Conservation (phyloP, 352 stramenopile genomes). For the Pythium insidiosum region DNA sequence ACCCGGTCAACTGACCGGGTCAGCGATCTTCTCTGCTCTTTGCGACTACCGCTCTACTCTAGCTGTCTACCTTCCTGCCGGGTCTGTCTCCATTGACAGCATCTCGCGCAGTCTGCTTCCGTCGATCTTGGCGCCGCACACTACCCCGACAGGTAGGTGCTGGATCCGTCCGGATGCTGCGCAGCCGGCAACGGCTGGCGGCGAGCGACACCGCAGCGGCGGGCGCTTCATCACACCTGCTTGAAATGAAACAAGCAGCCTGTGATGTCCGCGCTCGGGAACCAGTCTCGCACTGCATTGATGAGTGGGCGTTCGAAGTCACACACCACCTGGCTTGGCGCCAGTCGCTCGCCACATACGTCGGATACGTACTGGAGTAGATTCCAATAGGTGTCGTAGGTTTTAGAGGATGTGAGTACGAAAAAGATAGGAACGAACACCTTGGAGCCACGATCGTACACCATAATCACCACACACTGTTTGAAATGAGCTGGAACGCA, state of each 20-base stretch:
- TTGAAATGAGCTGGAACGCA: slow-evolving; percentile 6
- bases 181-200: too few relatives aligned
- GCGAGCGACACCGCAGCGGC: too few relatives aligned
- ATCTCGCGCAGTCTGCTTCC: too few relatives aligned
- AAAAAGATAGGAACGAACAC: slow-evolving; percentile 15
- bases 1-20: too few relatives aligned
- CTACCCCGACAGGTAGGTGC: too few relatives aligned
- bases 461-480: slow-evolving; percentile 14
- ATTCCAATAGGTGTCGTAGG: slow-evolving; percentile 17
- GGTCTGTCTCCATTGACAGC: too few relatives aligned
- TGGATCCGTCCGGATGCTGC: too few relatives aligned
- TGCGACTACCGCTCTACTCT: too few relatives aligned
- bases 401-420: slow-evolving; percentile 8
- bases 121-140: too few relatives aligned
- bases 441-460: slow-evolving; percentile 6
- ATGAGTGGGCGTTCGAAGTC: slow-evolving; percentile 13
- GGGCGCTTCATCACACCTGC: too few relatives aligned
- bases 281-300: slow-evolving; percentile 2
- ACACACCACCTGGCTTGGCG: slow-evolving; percentile 6
- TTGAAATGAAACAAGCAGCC: slow-evolving; percentile 18
- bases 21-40: too few relatives aligned
- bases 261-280: background rate
- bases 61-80: too few relatives aligned
- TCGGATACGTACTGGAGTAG: slow-evolving; percentile 3
- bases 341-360: background rate